phyloP scores from a whole-genome alignment of 495 filamentous ascomycete genomes.

The Penicillium desertorum region DNA sequence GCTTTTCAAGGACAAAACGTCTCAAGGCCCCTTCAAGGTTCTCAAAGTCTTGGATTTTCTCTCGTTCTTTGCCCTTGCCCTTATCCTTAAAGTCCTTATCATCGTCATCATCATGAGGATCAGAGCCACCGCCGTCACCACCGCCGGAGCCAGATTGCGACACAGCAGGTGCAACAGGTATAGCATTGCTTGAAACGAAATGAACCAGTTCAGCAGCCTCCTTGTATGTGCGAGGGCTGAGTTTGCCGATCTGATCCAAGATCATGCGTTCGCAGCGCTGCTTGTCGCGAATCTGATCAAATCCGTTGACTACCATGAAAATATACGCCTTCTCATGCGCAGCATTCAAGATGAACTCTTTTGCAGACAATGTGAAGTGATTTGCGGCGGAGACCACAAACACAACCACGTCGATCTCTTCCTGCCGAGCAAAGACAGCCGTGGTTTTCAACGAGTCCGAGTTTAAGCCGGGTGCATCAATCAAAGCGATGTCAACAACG shows the following conservation, averaged over 20 bases:
- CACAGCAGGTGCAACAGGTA: slow-evolving; percentile 63
- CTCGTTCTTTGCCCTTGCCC: slow-evolving; percentile 85
- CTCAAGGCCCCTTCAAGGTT: slow-evolving; percentile 83
- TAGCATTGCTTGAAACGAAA: slow-evolving; percentile 95
- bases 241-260: slow-evolving; percentile 75
- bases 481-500: slow-evolving; percentile 95
- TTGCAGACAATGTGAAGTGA: slow-evolving; percentile 94
- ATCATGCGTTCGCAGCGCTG: slow-evolving; percentile 85
- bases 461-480: slow-evolving; percentile 94
- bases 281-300: slow-evolving; percentile 91
- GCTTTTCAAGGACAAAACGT: slow-evolving; percentile 93
- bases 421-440: slow-evolving; percentile 92
- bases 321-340: slow-evolving; percentile 97
- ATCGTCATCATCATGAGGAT: slow-evolving; percentile 56
- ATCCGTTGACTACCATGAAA: slow-evolving; percentile 98
- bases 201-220: slow-evolving; percentile 91
- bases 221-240: slow-evolving; percentile 90
- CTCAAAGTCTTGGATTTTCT: slow-evolving; percentile 85
- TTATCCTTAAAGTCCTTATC: slow-evolving; percentile 59
- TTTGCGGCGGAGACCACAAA: slow-evolving; percentile 98
- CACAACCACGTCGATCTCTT: slow-evolving; percentile 98
- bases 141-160: slow-evolving; percentile 52
- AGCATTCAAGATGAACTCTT: slow-evolving; percentile 93
- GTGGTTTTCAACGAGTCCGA: slow-evolving; percentile 95
- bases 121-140: slow-evolving; percentile 55